These are phyloP conservation scores for Dothistroma septosporum DNA, from an alignment of 2,329 filamentous ascomycete genomes.

Conservation along the genomic window DNA sequence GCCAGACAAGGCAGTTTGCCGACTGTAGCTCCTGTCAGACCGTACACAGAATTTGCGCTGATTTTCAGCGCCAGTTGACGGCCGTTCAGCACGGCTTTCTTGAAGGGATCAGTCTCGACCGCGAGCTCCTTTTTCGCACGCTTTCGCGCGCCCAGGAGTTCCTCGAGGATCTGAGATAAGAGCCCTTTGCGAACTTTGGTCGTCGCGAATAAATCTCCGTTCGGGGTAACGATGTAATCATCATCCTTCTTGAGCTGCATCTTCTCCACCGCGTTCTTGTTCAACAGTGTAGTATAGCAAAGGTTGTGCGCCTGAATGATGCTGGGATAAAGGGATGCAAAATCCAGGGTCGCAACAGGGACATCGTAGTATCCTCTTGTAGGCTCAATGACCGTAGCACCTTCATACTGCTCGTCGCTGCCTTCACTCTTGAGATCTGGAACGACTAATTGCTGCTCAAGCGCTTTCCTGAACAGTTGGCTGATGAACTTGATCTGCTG, in stretches of 20 bases:
- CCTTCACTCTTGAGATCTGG: conserved; percentile 72
- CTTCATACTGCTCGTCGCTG: conserved; percentile 87
- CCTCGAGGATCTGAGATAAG: conserved; percentile 90
- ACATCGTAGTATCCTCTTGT: conserved; percentile 90
- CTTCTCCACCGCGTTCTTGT: conserved; percentile 71
- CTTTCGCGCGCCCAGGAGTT: conserved; percentile 86
- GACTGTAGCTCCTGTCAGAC: conserved; percentile 90
- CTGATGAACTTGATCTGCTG: conserved; percentile 98
- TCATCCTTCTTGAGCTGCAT: conserved; percentile 77
- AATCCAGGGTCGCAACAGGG: conserved; percentile 95
- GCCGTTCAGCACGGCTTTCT: conserved; percentile 95
- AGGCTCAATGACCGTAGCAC: conserved; percentile 96
- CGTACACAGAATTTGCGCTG: conserved; percentile 96
- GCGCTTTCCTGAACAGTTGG: conserved; percentile 89
- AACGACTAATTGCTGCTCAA: conserved; percentile 90
- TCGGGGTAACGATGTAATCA: conserved; percentile 94
- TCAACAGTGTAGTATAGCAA: conserved; percentile 91
- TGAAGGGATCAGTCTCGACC: conserved; percentile 88
- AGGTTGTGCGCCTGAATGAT: conserved; percentile 99
- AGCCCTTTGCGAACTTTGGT: conserved; percentile 84
- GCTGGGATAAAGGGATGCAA: conserved; percentile 94
- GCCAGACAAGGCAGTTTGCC: conserved; percentile 92
- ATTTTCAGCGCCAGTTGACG: conserved; percentile 93
- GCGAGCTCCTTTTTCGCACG: conserved; percentile 87
- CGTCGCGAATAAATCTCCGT: conserved; percentile 89